phyloP scores from a whole-genome alignment of 2,329 filamentous ascomycete genomes.

The Paecilomyces dactylethromorphus region DNA sequence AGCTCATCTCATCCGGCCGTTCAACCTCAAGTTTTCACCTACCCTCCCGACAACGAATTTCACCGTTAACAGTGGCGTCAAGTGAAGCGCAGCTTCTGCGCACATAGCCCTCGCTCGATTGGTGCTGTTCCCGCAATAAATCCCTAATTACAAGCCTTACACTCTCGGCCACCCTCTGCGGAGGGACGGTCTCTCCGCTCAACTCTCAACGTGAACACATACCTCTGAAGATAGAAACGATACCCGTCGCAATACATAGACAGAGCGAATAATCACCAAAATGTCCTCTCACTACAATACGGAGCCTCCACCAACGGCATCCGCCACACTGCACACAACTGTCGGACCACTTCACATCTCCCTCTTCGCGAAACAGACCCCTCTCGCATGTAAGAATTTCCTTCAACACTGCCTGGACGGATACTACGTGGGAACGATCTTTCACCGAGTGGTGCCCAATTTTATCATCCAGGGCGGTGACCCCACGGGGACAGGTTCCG shows the following conservation, averaged over 20 bases:
- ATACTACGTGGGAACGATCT: constrained; percentile 90
- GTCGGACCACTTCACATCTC: constrained; percentile 84
- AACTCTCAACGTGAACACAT: background rate
- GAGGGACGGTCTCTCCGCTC: background rate
- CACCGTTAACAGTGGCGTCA: background rate
- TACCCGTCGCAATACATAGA: background rate
- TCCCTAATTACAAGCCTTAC: background rate
- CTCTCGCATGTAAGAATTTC: constrained; percentile 89
- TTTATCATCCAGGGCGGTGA: constrained; percentile 96
- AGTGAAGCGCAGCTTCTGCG: background rate
- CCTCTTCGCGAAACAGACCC: constrained; percentile 91
- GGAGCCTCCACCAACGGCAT: constrained; percentile 89
- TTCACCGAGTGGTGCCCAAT: constrained; percentile 84
- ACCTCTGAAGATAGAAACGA: background rate
- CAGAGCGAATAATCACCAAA: background rate
- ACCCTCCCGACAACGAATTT: background rate
- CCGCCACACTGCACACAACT: constrained; percentile 84
- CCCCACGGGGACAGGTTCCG: constrained; percentile 84
- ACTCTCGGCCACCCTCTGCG: background rate
- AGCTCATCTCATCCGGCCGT: background rate
- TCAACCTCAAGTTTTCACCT: background rate
- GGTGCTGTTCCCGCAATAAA: background rate
- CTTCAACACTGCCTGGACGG: constrained; percentile 90
- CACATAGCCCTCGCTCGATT: background rate
- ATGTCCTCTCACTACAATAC: constrained; percentile 94